Percentiles rank a stretch among this genome's conserved stretches.
Conservation (phyloP, 139 green algal species). For the Diplosphaera chodatii region DNA sequence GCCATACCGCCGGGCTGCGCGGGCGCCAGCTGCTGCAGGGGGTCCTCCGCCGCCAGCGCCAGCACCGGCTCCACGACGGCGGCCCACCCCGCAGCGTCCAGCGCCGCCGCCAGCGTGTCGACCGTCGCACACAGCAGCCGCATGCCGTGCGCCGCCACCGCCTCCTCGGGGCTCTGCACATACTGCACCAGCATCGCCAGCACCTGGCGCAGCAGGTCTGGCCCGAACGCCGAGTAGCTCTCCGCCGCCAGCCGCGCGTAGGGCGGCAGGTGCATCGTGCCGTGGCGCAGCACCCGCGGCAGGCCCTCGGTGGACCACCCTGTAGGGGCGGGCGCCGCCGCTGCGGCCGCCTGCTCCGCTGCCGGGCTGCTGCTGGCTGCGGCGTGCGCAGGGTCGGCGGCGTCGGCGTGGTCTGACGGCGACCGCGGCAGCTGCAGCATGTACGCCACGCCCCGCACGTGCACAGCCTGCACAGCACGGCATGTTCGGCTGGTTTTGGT, state of each 20-base stretch:
- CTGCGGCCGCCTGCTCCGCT: neutral
- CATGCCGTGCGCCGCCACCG: too few species aligned
- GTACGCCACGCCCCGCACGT: slow-evolving; percentile 7
- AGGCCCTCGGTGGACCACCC: slow-evolving; percentile 25
- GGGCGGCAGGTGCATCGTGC: neutral
- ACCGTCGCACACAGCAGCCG: too few species aligned
- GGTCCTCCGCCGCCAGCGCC: too few species aligned
- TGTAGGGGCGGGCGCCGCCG: neutral
- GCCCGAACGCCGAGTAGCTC: neutral
- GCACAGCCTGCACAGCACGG: neutral
- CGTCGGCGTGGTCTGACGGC: neutral
- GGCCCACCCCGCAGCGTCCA: too few species aligned
- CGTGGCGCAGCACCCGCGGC: slow-evolving; percentile 13
- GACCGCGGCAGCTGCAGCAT: slow-evolving; percentile 13
- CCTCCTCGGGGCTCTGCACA: too few species aligned
- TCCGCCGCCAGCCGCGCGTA: neutral
- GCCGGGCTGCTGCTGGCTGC: neutral
- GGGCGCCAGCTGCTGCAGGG: too few species aligned
- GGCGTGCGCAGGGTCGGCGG: neutral
- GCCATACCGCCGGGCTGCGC: too few species aligned
- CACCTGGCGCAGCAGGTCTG: slow-evolving; percentile 1
- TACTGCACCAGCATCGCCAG: slow-evolving; percentile 10
- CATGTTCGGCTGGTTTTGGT: too few species aligned
- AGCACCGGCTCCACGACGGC: too few species aligned
- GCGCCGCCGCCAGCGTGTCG: too few species aligned